Evolutionary conservation across 140 eudicot genomes (phyloP).

Genomic region (Artemisia princeps): DNA sequence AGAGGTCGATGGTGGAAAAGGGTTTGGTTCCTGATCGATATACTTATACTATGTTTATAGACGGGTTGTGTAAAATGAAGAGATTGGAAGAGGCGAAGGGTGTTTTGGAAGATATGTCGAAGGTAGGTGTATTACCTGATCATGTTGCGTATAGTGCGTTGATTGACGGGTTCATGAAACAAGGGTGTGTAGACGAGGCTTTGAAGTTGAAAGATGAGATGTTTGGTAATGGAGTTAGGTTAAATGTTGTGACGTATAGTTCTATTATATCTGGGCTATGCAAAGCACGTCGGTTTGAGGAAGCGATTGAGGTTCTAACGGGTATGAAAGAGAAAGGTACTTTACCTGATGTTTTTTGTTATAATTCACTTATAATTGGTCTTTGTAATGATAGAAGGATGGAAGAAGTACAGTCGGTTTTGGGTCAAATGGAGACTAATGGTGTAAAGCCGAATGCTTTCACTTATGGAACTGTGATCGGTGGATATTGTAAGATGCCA

Average conservation of each 20-base stretch:
- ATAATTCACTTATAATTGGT: constrained; percentile 64
- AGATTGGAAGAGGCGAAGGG: constrained; percentile 57
- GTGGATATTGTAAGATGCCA: constrained; percentile 45
- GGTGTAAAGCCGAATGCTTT: constrained; percentile 58
- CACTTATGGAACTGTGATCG: constrained; percentile 65
- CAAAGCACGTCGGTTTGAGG: constrained; percentile 52
- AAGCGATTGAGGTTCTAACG: constrained; percentile 43
- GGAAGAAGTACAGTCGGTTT: constrained; percentile 44
- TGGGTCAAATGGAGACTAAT: constrained; percentile 48
- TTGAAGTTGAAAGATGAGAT: constrained; percentile 48
- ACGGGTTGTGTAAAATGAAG: constrained; percentile 57
- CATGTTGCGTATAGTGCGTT: constrained; percentile 57
- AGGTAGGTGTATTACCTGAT: constrained; percentile 44
- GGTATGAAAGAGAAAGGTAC: constrained; percentile 57
- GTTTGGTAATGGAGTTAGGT: constrained; percentile 47
- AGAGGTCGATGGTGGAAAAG: constrained; percentile 45
- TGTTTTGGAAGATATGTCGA: constrained; percentile 62
- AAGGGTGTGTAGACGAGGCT: constrained; percentile 63
- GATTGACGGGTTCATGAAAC: constrained; percentile 83
- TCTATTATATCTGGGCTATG: constrained; percentile 61
- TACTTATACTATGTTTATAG: constrained; percentile 58
- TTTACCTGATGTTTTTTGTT: constrained; percentile 70
- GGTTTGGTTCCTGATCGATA: constrained; percentile 68
- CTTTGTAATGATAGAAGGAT: constrained; percentile 50
- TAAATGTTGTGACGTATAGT: constrained; percentile 50